Conservation (phyloP, 257 asterid species). For the Nicotiana tabacum region DNA sequence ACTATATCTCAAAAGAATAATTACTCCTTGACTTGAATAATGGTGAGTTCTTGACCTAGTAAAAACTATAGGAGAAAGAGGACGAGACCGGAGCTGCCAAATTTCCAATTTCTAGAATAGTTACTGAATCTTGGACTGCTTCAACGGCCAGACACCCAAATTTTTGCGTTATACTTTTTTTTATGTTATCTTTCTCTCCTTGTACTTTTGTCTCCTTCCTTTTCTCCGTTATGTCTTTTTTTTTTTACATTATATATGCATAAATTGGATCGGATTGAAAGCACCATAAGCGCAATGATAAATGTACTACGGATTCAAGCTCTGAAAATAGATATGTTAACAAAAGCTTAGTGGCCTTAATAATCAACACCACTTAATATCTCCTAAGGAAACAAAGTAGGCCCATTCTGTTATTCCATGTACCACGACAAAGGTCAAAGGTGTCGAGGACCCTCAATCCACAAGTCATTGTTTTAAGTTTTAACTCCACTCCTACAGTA, state of each 20-base stretch:
- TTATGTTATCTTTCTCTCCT: background rate
- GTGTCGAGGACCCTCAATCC: conserved; percentile 15
- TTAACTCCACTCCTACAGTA: background rate
- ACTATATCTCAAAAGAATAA: background rate
- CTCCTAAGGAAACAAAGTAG: background rate
- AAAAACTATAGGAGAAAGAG: background rate
- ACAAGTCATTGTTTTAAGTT: background rate
- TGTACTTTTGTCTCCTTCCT: background rate
- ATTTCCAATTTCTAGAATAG: background rate
- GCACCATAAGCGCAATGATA: background rate
- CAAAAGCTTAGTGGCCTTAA: background rate
- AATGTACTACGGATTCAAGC: background rate
- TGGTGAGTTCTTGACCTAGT: background rate
- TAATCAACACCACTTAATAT: background rate
- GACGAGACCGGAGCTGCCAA: background rate
- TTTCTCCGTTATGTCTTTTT: background rate
- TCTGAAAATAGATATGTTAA: no score
- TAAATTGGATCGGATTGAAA: background rate
- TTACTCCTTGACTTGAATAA: background rate
- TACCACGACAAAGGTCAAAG: conserved; percentile 14
- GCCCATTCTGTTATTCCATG: background rate
- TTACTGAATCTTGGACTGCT: background rate
- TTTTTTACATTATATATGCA: background rate
- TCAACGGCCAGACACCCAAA: background rate
- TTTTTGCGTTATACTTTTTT: background rate